Evolutionary conservation across 768 basidiomycete genomes (phyloP), one percentile per base, ranked within the genome.

Genomic region (Pisolithus microcarpus): DNA sequence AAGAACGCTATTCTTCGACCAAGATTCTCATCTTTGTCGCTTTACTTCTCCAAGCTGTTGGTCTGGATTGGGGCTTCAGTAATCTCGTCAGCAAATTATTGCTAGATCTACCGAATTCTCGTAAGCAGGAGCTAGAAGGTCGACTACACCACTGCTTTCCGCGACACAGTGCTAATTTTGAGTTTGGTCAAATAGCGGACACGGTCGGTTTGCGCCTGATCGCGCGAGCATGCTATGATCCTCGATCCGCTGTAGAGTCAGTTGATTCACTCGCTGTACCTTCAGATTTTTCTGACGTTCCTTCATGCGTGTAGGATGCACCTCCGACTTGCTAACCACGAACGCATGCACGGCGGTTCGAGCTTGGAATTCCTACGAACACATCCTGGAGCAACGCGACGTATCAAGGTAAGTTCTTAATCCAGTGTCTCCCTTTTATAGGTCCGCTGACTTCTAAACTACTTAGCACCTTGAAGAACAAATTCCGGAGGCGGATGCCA

Each of bases 181-280:
- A 52, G 18, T 23, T 10, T 36, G 30, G 15, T 10, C 15, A 43
- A 31, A 15, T 56, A 91, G 94, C 94, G 36, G 94, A 97, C 63
- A 75, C 80, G 26, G 85, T 98, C 46, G 94, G 95, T 7, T 65
- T 97, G 43, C 75, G 76, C 6, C 73, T 97, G 24, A 85, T 86
- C 71, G 76, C 90, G 46, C 77, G 75, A 57, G 94, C 92, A 0
- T 98, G 94, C 68, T 97, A 81, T 63, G 79, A 97, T 61, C 93
- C 94, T 0, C 70, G 65, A 16, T 87, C 84, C 19, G 79, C 89
- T 3, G 81, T 87, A 11, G 74, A 76, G 91, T 92, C 59, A 58
- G 79, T 65, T 2, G 24, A 18, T 34, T 34, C 34, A 30, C 16
- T 45, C 26, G n/a, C 16, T 21, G 46, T 36, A 11, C 23, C 19